Base-by-base conservation (phyloP, 2,329 filamentous ascomycete genomes). In the Calonectria leucothoes region DNA sequence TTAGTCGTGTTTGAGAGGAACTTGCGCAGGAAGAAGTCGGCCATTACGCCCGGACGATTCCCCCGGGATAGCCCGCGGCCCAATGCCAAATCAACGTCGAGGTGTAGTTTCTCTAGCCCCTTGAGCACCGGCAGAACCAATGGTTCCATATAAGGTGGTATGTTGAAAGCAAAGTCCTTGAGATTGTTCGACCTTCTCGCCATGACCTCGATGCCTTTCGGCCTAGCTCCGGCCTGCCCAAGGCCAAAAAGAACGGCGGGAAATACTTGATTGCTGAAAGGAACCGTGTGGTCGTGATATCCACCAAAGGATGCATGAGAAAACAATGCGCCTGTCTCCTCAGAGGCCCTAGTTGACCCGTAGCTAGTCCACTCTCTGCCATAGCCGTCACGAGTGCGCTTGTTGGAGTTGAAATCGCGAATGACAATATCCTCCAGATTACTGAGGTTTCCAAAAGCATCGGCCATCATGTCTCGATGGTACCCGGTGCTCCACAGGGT, bases 371-470 rank as follows among this genome's bases (percentile, higher is more conserved):
- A 93, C 1, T 77, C 69, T 0, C 76, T 78, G 15, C 72, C 23
- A 0, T 37, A 59, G 2, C 84, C 84, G 61, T 93, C 91, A 4
- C 91, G 88, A 15, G 78, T 79, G 6, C 91, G 88, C 12, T 81
- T 86, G 0, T 6, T 27, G 0, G 89, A 89, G 78, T 88, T 84
- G 82, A 90, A 93, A 78, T 93, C 90, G 23, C 92, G 88, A 29
- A 94, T 83, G 29, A 90, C 89, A 17, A 94, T 81, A 0, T 87
- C 89, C 35, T 89, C 82, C 6, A 93, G 86, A 68, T 90, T 90
- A 0, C 82, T 79, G 5, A 94, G 84, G 39, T 89, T 87, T 12
- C 81, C 77, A 66, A 94, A 89, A 2, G 91, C 92, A 37, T 90
- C 86, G 0, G 85, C 83, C 20, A 94, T 86, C 86, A 93, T 86